phyloP scores from a whole-genome alignment of 306 rosid genomes.

The Hylodesmum podocarpum region DNA sequence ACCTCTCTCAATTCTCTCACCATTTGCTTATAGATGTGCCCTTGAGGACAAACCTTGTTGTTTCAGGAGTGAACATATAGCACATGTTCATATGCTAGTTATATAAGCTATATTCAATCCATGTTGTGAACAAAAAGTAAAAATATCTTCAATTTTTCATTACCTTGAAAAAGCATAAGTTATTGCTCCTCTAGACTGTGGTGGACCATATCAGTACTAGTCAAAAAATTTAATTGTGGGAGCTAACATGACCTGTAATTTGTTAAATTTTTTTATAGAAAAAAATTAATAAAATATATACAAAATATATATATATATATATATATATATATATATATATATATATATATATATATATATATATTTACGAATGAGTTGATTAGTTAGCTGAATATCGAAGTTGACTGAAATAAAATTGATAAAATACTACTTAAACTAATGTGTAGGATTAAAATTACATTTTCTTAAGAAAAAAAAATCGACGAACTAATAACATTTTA shows the following conservation, averaged over 20 bases:
- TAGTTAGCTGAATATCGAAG: too few species aligned
- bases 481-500: too few species aligned
- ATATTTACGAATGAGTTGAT: too few species aligned
- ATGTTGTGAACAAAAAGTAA: neutral
- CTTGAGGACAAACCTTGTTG: neutral
- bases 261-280: too few species aligned
- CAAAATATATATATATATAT: too few species aligned
- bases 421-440: too few species aligned
- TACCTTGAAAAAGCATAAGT: neutral
- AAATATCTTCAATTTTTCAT: slow-evolving; percentile 16
- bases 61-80: slow-evolving; percentile 29
- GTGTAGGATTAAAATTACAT: too few species aligned
- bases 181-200: slow-evolving; percentile 26
- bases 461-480: too few species aligned
- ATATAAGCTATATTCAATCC: slow-evolving; percentile 33
- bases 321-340: too few species aligned
- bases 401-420: too few species aligned
- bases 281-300: too few species aligned
- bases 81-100: slow-evolving; percentile 12
- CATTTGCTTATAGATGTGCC: slow-evolving; percentile 36
- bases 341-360: too few species aligned
- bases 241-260: slow-evolving; percentile 22
- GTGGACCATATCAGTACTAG: slow-evolving; percentile 36
- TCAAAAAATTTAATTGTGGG: slow-evolving; percentile 26
- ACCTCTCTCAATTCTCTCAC: slow-evolving; percentile 51